A percentile compares a stretch with the other conserved stretches of the same genome.
Evolutionary conservation across 2,329 filamentous ascomycete genomes (phyloP).

Genomic region (Aspergillus costaricaensis): DNA sequence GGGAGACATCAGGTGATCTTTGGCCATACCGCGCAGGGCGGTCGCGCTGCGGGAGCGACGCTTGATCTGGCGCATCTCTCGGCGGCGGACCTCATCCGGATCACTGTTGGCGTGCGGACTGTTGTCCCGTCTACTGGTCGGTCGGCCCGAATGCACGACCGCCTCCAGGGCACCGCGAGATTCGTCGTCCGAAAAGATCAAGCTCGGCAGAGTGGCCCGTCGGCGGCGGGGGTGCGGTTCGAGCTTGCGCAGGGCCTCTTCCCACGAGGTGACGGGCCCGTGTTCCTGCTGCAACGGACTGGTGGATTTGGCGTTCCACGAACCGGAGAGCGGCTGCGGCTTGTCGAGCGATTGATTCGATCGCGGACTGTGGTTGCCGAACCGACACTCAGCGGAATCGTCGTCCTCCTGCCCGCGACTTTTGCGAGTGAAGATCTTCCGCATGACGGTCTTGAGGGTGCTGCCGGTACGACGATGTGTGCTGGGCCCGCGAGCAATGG

Average conservation of each 20-base stretch:
- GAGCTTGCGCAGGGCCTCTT: slow-evolving; percentile 24
- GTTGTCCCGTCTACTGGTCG: slow-evolving; percentile 11
- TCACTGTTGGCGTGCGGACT: slow-evolving; percentile 18
- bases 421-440: slow-evolving; percentile 46
- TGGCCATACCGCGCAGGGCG: slow-evolving; percentile 39
- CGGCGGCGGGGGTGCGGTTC: slow-evolving; percentile 32
- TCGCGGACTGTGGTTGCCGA: slow-evolving; percentile 12
- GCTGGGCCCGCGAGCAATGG: slow-evolving; percentile 24
- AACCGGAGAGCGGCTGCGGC: slow-evolving; percentile 28
- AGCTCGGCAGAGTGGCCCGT: slow-evolving; percentile 48
- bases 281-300: slow-evolving; percentile 26
- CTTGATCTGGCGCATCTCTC: slow-evolving; percentile 33
- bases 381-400: slow-evolving; percentile 21
- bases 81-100: slow-evolving; percentile 23
- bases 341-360: slow-evolving; percentile 15
- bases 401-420: slow-evolving; percentile 33
- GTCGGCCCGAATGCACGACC: slow-evolving; percentile 24
- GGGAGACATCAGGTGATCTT: slow-evolving; percentile 41
- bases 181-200: slow-evolving; percentile 46
- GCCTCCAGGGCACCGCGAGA: slow-evolving; percentile 33
- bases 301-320: slow-evolving; percentile 27
- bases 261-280: slow-evolving; percentile 22
- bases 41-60: slow-evolving; percentile 49
- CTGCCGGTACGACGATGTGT: slow-evolving; percentile 44
- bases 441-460: slow-evolving; percentile 48